Evolutionary conservation across 129 eudicot genomes (phyloP).

Genomic region (Centaurea solstitialis): DNA sequence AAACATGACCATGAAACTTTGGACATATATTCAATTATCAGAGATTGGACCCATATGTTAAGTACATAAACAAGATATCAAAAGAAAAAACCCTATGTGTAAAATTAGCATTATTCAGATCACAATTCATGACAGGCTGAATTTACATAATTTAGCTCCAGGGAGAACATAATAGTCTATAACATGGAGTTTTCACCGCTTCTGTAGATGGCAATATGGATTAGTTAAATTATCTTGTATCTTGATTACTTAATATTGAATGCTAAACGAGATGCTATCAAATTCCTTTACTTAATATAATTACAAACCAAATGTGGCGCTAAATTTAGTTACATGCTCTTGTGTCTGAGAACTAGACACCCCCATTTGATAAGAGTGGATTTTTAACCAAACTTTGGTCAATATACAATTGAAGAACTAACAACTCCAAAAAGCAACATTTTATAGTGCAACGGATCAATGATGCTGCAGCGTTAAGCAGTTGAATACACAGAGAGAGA

Average conservation of each 20-base stretch:
- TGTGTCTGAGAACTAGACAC: background rate
- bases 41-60: background rate
- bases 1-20: constrained; percentile 7
- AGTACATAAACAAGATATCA: background rate
- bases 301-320: background rate
- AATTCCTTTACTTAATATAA: background rate
- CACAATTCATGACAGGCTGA: background rate
- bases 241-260: background rate
- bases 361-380: background rate
- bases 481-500: background rate
- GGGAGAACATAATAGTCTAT: background rate
- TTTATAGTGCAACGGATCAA: background rate
- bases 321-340: background rate
- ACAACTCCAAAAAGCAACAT: background rate
- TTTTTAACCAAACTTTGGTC: background rate
- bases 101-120: background rate
- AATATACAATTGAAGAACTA: background rate
- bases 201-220: background rate
- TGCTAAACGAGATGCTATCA: background rate
- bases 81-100: too few species aligned
- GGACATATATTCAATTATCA: background rate
- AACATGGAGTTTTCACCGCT: background rate
- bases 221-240: background rate
- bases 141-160: background rate
- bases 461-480: background rate